Evolutionary conservation across 140 eudicot species (phyloP), one percentile per base, ranked within the genome.

Genomic region (Stevia rebaudiana): DNA sequence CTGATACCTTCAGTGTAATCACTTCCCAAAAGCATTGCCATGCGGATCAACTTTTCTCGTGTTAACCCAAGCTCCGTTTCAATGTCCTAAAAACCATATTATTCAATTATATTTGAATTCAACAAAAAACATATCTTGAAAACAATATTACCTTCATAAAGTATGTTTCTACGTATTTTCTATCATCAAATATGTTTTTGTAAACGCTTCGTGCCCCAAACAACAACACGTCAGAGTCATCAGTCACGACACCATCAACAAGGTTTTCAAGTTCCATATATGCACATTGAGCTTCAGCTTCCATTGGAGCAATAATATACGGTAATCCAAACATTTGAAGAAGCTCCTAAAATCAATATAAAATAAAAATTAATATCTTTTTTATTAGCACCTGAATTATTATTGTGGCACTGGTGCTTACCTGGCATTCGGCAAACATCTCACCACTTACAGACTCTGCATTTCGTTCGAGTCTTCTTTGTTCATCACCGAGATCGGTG

Each of bases 261-360:
- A 87, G 92, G 67, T 87, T 81, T 48, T 78, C 80, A 47, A 84
- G 82, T 82, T 91, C 98, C 98, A 91, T 84, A 69, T 70, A 91
- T 17, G 98, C 98, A 77, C 98, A 91, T 76, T 92, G 98, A 61
- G 98, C 98, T 88, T 92, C 98, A 64, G 98, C 98, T 75, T 92
- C 98, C 98, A 88, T 92, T 2, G 98, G 98, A 46, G 96, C 98
- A 31, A 92, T 92, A 3, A 92, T 92, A 71, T 87, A 92, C 63
- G 98, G 98, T 65, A 92, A 76, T 53, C 98, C 98, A 88, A 92
- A 92, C 95, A 92, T 92, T 74, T 92, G 98, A 77, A 92, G 96
- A 67, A 92, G 81, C 72, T 92, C 98, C 98, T 91, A 74, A 0
- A 40, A 78, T 70, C 66, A 69, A 63, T 16, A 51, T 40, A 67